These are phyloP conservation scores for Herpetospermum pedunculosum DNA, from an alignment of 306 rosid species.

Conservation along the genomic window DNA sequence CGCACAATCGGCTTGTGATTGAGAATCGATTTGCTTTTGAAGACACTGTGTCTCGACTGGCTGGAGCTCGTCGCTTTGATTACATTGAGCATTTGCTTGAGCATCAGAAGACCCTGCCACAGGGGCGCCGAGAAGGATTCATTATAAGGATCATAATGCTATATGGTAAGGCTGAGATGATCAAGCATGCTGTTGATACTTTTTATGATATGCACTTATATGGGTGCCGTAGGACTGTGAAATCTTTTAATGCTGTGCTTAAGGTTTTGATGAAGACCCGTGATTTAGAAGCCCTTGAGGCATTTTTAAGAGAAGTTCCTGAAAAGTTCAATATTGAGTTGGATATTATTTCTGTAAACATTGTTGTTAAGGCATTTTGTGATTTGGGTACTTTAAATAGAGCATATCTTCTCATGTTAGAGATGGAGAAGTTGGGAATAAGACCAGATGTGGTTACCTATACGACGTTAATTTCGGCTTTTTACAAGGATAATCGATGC, in stretches of 20 bases:
- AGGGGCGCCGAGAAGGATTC: conserved; percentile 67
- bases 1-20: conserved; percentile 41
- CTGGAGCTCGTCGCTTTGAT: conserved; percentile 60
- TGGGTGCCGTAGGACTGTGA: conserved; percentile 46
- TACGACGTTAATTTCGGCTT: conserved; percentile 55
- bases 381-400: conserved; percentile 25
- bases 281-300: conserved; percentile 21
- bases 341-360: conserved; percentile 45
- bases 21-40: conserved; percentile 57
- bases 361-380: conserved; percentile 46
- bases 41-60: conserved; percentile 56
- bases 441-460: conserved; percentile 57
- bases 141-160: conserved; percentile 47
- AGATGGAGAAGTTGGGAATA: conserved; percentile 38
- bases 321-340: conserved; percentile 25
- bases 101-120: conserved; percentile 60
- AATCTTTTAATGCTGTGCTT: conserved; percentile 60
- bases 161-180: conserved; percentile 72
- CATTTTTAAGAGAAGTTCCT: conserved; percentile 18
- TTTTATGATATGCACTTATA: conserved; percentile 46
- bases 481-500: conserved; percentile 31
- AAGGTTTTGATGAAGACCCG: conserved; percentile 38
- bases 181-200: conserved; percentile 41
- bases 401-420: conserved; percentile 45
- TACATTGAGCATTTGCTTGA: conserved; percentile 53